A percentile compares a stretch with the other conserved stretches of the same genome.
These are phyloP conservation scores for Blastobotrys chiropterorum DNA, from an alignment of 805 yeast species.

Conservation along the genomic window DNA sequence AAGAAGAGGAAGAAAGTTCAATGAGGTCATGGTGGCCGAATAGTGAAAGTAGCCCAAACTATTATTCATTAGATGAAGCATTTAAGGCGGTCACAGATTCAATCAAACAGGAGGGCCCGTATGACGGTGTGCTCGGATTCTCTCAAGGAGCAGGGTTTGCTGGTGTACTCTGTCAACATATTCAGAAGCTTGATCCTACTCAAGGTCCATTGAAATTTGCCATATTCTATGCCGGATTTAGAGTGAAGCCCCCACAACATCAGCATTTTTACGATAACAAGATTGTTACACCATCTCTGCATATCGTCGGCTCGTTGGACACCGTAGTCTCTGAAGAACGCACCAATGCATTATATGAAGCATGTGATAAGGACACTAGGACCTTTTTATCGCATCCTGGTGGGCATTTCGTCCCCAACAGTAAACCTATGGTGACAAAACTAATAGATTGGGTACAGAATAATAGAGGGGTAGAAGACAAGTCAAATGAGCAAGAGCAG, in stretches of 20 bases:
- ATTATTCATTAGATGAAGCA: conserved; percentile 35
- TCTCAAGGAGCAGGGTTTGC: conserved; percentile 93
- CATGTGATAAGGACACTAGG: conserved; percentile 41
- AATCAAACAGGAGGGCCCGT: conserved; percentile 66
- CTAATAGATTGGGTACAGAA: conserved; percentile 27
- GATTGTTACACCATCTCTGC: conserved; percentile 46
- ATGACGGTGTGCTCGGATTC: conserved; percentile 84
- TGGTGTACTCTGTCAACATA: conserved; percentile 58
- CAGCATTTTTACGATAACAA: conserved; percentile 30
- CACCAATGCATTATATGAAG: conserved; percentile 51
- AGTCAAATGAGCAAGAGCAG: not conserved
- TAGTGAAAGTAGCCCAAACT: conserved; percentile 32
- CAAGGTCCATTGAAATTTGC: conserved; percentile 62
- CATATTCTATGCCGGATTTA: conserved; percentile 64
- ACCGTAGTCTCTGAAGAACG: conserved; percentile 75
- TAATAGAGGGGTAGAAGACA: conserved; percentile 2
- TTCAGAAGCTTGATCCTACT: conserved; percentile 46
- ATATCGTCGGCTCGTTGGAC: conserved; percentile 81
- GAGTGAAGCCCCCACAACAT: conserved; percentile 22
- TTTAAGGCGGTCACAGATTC: conserved; percentile 47
- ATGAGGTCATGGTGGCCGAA: conserved; percentile 76
- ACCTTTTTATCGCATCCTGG: conserved; percentile 77
- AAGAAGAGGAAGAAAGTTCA: conserved; percentile 38
- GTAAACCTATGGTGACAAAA: conserved; percentile 44
- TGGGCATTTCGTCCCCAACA: conserved; percentile 93